Base-by-base conservation (phyloP, 1,284 basidiomycete species). In the Exsudoporus floridanus region DNA sequence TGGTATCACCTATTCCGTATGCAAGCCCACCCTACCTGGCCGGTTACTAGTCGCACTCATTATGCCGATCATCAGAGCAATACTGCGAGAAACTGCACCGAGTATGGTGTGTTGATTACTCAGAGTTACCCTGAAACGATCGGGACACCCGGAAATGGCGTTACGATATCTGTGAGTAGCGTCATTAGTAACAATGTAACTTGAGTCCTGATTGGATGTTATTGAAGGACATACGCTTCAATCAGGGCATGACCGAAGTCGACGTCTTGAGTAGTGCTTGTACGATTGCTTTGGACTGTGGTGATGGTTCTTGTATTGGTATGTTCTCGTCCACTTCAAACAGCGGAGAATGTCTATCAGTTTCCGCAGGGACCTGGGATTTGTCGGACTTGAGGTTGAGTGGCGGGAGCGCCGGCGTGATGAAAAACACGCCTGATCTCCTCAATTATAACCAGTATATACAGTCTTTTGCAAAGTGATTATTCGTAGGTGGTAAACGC, bases 101-200 rank as follows among this genome's bases (percentile, higher is more conserved):
- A 60, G 19, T 81, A 73, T 44, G 79, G 79, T 38, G 59, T 82
- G 2, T 46, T 82, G 40, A 77, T 82, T 25, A 62, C 66, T 47
- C 64, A 81, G 71, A 79, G 76, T 51, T 82, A 82, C 52, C 81
- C 80, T 4, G 58, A 62, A 5, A 64, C 69, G 8, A 55, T 76
- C 13, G 74, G 74, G 23, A 74, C 69, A 1, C 79, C 81, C n/a
- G 81, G 80, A 40, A 76, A 65, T 8, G 81, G 80, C 8, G 78
- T 72, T 31, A 46, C 18, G 10, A 65, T 74, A 46, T 65, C 61
- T 18, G 66, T 69, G 53, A 52, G 59, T 53, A 45, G n/a, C 14
- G 7, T 46, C 28, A 16, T 37, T 31, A 13, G 43, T 12, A 31
- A 23, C 0, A 18, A 19, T 18, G n/a, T 30, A n/a, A 12, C n/a